Base-by-base conservation (phyloP, 2,329 filamentous ascomycete species). In the Aureobasidium namibiae region DNA sequence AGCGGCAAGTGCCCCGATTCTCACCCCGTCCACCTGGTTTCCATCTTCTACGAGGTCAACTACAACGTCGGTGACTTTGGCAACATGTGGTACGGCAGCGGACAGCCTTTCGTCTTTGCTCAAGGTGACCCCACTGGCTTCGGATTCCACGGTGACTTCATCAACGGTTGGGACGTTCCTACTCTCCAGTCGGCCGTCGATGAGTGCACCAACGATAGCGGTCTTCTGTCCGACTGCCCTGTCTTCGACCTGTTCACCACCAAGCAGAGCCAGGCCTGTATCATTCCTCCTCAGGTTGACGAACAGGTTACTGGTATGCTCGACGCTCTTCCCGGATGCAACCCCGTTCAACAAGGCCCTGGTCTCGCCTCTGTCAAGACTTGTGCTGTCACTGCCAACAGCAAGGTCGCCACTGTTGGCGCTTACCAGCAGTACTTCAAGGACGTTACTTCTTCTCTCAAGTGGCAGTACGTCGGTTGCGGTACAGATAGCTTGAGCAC, bases 111-210 rank as follows among this genome's bases (percentile, higher is more conserved):
- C 63, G 71, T 78, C 44, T 79, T 78, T 63, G 70, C 76, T 1
- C 74, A 74, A 60, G 75, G 78, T 31, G 78, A 80, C 61, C 70
- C 73, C 5, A 80, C 76, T 4, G 79, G 80, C 7, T 80, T 76
- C 62, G 78, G 78, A 1, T 77, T 80, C 64, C 80, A 82, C 62
- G 80, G 76, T 18, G 80, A 82, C 59, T 81, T 81, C 62, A 69
- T 77, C 61, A 79, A 79, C 56, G 78, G 78, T 21, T 79, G 76
- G 74, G 71, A 79, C 56, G 65, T 69, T 56, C 65, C 64, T 14
- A 70, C 75, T 23, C 70, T 79, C 24, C 65, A 69, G 29, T 60
- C 69, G 21, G 77, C 76, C 0, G 67, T 76, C 23, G 64, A 69
- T 29, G 63, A 69, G 33, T 72, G 71, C 62, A 66, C 65, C 10